Percentiles rank a stretch among this genome's conserved stretches.
These are phyloP conservation scores for Hyphopichia khmerensis DNA, from an alignment of 1,139 yeast species.

Conservation along the genomic window DNA sequence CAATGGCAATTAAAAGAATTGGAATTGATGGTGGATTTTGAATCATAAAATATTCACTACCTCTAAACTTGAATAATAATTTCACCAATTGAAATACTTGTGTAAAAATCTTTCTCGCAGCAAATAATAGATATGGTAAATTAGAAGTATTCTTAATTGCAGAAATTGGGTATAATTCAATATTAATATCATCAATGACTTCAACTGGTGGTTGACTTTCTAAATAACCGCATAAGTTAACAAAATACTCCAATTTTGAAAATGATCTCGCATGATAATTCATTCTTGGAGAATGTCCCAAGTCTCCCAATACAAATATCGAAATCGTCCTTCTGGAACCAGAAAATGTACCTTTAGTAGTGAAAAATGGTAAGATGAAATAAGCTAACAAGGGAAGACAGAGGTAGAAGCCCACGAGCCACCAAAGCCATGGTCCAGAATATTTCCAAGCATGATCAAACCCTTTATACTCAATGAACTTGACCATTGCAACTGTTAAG, in stretches of 20 bases:
- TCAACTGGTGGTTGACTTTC: slow-evolving; percentile 57
- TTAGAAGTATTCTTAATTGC: slow-evolving; percentile 40
- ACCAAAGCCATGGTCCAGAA: slow-evolving; percentile 41
- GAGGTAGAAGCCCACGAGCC: slow-evolving; percentile 33
- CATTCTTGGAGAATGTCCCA: slow-evolving; percentile 96
- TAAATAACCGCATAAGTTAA: slow-evolving; percentile 81
- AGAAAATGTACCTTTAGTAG: slow-evolving; percentile 15
- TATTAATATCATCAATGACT: slow-evolving; percentile 48
- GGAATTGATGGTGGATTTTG: slow-evolving; percentile 97
- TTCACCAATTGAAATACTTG: slow-evolving; percentile 52
- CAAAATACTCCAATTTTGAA: slow-evolving; percentile 66
- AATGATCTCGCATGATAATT: slow-evolving; percentile 85
- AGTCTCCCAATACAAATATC: slow-evolving; percentile 85
- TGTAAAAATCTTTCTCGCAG: slow-evolving; percentile 52
- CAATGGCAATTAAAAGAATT: slow-evolving; percentile 59
- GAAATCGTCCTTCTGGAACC: slow-evolving; percentile 53
- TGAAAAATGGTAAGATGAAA: slow-evolving; percentile 30
- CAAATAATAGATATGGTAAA: slow-evolving; percentile 61
- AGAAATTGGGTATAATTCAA: slow-evolving; percentile 52
- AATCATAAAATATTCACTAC: slow-evolving; percentile 67
- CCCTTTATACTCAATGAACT: slow-evolving; percentile 23
- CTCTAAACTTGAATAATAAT: slow-evolving; percentile 55
- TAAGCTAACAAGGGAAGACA: slow-evolving; percentile 38
- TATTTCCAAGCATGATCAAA: slow-evolving; percentile 28
- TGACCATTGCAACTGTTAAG: too few species aligned